Base-by-base conservation (phyloP, 257 asterid species). In the Catharanthus roseus region DNA sequence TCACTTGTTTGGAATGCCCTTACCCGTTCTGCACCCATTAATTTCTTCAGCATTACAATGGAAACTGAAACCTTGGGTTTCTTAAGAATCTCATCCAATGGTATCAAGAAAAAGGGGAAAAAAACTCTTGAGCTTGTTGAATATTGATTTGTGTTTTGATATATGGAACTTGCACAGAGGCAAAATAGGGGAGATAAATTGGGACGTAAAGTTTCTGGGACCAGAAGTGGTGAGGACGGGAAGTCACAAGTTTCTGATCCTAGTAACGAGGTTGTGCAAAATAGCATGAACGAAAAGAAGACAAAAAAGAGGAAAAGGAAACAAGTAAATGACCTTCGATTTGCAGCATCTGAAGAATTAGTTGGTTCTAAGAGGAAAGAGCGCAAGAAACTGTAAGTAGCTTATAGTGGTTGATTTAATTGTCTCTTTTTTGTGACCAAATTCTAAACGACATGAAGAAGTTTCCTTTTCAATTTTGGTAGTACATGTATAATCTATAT, bases 351-450 rank as follows among this genome's bases (percentile, higher is more conserved):
- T 49, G 90, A 74, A 42, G 79, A 75, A 47, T 47, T 79, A 34
- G 82, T 70, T 63, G 82, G 67, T 77, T 83, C 92, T 26, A 83
- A 78, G 70, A 86, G 90, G 75, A 93, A 88, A 81, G 97, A 93
- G 78, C 96, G 89, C 73, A 88, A 79, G 85, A 93, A 86, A 70
- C 85, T 83, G 99, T 93, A 85, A 85, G 96, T 13, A 51, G 13
- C 67, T 29, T 4, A 26, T 12, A 39, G 5, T 11, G 1, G 0
- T 26, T 5, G 2, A 31, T 31, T n/a, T 44, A 5, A 4, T 31
- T 47, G 38, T 8, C 8, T 53, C 18, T 36, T 7, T 36, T 39
- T 10, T 31, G 16, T 11, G n/a, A n/a, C n/a, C 16, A 54, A 54
- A n/a, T 23, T 54, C 33, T 23, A 5, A n/a, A 23, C 24, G 61